These are phyloP conservation scores for Yamadazyma tumulicola DNA, from an alignment of 805 yeast genomes.

Conservation along the genomic window DNA sequence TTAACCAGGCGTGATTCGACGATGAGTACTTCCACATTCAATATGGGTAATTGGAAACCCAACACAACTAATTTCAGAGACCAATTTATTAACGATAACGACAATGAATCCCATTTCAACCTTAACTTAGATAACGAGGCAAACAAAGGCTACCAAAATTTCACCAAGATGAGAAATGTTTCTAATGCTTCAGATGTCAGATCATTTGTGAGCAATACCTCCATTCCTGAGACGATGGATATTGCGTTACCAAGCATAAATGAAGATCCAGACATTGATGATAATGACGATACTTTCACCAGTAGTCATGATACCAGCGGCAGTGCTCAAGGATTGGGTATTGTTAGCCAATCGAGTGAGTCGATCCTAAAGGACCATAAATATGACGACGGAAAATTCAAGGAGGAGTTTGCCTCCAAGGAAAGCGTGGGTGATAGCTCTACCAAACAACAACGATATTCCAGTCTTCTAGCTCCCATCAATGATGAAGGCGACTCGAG, in stretches of 20 bases:
- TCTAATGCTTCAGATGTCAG: constrained; percentile 17
- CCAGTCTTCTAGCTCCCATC: constrained; percentile 20
- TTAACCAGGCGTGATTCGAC: constrained; percentile 31
- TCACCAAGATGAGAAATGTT: constrained; percentile 25
- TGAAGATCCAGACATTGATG: constrained; percentile 29
- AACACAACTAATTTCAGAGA: constrained; percentile 50
- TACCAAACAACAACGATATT: constrained; percentile 17
- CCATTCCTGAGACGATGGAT: constrained; percentile 41
- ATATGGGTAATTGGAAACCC: constrained; percentile 58
- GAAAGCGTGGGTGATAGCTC: constrained; percentile 11
- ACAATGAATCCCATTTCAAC: constrained; percentile 33
- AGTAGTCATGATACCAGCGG: constrained; percentile 9
- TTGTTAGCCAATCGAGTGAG: constrained; percentile 16
- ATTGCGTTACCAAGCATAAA: constrained; percentile 34
- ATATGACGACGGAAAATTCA: constrained; percentile 18
- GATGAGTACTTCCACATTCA: constrained; percentile 34
- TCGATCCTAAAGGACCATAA: constrained; percentile 23
- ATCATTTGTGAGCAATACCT: constrained; percentile 25
- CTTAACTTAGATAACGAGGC: constrained; percentile 18
- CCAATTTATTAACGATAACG: constrained; percentile 44
- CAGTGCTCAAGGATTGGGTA: constrained; percentile 9
- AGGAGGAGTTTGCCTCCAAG: constrained; percentile 27
- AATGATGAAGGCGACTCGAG: constrained; percentile 5
- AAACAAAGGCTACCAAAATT: constrained; percentile 24
- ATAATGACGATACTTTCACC: constrained; percentile 13